Conservation (phyloP, 2,329 filamentous ascomycete species). For the Laburnicola sp. region DNA sequence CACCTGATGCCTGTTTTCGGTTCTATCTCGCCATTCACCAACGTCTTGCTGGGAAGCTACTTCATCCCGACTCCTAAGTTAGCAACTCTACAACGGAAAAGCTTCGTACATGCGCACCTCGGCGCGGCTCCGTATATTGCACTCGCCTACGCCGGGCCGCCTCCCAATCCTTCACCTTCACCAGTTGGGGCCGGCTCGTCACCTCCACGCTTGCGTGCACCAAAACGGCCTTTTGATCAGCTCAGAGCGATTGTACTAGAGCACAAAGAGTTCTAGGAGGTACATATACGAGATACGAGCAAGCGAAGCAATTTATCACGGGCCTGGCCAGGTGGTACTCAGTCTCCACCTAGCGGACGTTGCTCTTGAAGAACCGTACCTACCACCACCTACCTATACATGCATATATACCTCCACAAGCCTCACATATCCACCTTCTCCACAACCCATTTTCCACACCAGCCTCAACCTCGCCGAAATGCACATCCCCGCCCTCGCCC, state of each 20-base stretch:
- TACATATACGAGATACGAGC: conserved; percentile 5
- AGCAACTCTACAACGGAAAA: background rate
- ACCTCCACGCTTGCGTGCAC: background rate
- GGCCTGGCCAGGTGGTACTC: conserved; percentile 1
- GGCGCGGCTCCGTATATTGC: conserved; percentile 6
- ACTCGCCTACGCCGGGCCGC: conserved; percentile 4
- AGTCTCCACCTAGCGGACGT: background rate
- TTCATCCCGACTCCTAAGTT: background rate
- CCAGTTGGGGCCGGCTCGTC: background rate
- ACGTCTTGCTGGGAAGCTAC: too few species aligned
- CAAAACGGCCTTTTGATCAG: background rate
- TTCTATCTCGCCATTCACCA: too few species aligned
- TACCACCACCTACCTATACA: background rate
- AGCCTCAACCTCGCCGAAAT: conserved; percentile 8
- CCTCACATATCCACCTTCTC: too few species aligned
- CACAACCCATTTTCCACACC: too few species aligned
- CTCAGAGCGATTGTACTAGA: conserved; percentile 4
- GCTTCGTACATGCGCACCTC: too few species aligned
- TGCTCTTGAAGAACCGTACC: background rate
- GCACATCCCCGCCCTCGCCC: conserved; percentile 19
- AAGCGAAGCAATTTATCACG: conserved; percentile 8
- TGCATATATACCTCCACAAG: background rate
- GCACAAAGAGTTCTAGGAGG: background rate
- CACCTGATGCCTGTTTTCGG: too few species aligned
- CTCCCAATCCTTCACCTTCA: conserved; percentile 1